Percentiles rank a stretch among this genome's conserved stretches.
These are phyloP conservation scores for Nemania bipapillata DNA, from an alignment of 2,329 filamentous ascomycete species.

Conservation along the genomic window DNA sequence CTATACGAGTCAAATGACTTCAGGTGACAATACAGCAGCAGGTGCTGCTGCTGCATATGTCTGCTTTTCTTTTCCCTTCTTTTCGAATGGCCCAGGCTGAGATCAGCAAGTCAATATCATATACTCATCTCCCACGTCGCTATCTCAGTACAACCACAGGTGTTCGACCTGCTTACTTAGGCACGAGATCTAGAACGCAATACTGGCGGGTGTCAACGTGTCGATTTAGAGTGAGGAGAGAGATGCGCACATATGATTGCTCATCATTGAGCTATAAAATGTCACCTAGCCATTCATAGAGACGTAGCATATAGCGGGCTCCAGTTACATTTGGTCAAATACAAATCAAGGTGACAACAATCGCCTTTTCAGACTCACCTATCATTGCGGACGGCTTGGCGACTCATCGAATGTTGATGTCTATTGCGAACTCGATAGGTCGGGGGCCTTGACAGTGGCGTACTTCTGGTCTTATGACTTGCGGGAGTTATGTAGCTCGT, in stretches of 20 bases:
- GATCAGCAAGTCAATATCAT: not conserved
- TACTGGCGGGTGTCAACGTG: not conserved
- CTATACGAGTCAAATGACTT: not conserved
- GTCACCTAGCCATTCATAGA: conserved; percentile 11
- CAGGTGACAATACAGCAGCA: not conserved
- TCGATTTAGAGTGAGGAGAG: not conserved
- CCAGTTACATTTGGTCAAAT: conserved; percentile 15
- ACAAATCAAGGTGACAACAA: not conserved
- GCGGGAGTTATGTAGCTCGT: not conserved
- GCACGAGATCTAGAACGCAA: not conserved
- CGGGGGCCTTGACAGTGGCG: not conserved
- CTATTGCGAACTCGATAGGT: not conserved
- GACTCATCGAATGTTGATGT: not conserved
- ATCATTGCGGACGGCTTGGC: not conserved
- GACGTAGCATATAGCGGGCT: not conserved
- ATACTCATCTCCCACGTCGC: not conserved
- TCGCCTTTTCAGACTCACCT: not conserved
- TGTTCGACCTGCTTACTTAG: not conserved
- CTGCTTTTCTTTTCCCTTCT: not conserved
- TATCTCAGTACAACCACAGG: not conserved
- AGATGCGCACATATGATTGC: conserved; percentile 1
- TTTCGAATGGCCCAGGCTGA: not conserved
- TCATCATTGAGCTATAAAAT: conserved; percentile 11
- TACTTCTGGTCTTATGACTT: not conserved
- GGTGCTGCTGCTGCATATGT: not conserved